A percentile compares a stretch with the other conserved stretches of the same genome.
These are phyloP conservation scores for Seiridium unicorne DNA, from an alignment of 2,329 filamentous ascomycete species.

Conservation along the genomic window DNA sequence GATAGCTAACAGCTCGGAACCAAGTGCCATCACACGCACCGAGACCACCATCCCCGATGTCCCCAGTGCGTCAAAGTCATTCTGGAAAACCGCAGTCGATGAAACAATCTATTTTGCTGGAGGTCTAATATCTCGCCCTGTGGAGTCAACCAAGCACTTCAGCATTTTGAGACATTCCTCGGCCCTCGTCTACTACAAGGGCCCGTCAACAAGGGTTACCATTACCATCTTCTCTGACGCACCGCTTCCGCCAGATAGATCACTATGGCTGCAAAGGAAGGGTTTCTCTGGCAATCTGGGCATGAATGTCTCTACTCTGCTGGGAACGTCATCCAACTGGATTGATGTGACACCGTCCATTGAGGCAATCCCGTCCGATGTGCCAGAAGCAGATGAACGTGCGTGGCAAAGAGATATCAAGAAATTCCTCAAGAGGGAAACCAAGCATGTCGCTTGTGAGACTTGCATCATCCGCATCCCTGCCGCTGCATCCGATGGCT, in stretches of 20 bases:
- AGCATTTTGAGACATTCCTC: slow-evolving; percentile 66
- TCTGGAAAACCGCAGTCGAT: slow-evolving; percentile 48
- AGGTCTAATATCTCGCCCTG: slow-evolving; percentile 61
- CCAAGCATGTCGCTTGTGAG: slow-evolving; percentile 55
- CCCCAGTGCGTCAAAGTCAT: slow-evolving; percentile 14
- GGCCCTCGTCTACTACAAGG: slow-evolving; percentile 64
- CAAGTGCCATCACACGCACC: not conserved
- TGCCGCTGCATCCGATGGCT: slow-evolving; percentile 61
- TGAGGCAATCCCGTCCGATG: slow-evolving; percentile 42
- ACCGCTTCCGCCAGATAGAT: slow-evolving; percentile 54
- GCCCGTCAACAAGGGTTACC: slow-evolving; percentile 60
- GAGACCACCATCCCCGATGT: not conserved
- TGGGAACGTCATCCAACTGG: slow-evolving; percentile 60
- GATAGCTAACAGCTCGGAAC: not conserved
- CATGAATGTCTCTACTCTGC: slow-evolving; percentile 62
- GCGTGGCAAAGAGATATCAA: slow-evolving; percentile 67
- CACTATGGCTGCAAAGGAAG: slow-evolving; percentile 66
- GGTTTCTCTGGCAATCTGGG: slow-evolving; percentile 68
- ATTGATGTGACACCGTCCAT: slow-evolving; percentile 64
- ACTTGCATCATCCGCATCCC: slow-evolving; percentile 66
- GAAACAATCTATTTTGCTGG: slow-evolving; percentile 66
- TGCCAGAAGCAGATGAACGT: slow-evolving; percentile 58
- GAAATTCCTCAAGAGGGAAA: slow-evolving; percentile 59
- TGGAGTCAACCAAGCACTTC: slow-evolving; percentile 64
- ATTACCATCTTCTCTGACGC: slow-evolving; percentile 63